Evolutionary conservation across 345 rosid genomes (phyloP).

Genomic region (Bruguiera sexangula): DNA sequence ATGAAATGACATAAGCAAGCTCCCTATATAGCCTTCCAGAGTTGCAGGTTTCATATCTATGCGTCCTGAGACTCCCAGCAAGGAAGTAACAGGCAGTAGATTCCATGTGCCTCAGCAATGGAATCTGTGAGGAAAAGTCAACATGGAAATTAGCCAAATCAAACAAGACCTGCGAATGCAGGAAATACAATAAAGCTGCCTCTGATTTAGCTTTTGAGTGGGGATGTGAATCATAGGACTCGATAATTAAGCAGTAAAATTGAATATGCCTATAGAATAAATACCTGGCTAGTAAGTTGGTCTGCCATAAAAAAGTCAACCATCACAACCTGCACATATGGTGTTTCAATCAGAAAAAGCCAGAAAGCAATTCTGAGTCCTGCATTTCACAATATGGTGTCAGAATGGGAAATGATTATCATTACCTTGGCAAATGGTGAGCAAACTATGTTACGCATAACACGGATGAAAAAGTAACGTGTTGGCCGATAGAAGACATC

Average conservation of each 20-base stretch:
- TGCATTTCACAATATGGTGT: background rate
- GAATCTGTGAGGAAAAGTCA: slow-evolving; percentile 45
- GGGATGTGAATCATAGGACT: background rate
- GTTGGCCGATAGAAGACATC: slow-evolving; percentile 78
- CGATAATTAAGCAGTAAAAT: background rate
- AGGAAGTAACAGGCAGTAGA: slow-evolving; percentile 81
- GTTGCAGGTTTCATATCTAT: slow-evolving; percentile 57
- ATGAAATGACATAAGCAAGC: slow-evolving; percentile 75
- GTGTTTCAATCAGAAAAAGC: background rate
- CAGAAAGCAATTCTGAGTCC: background rate
- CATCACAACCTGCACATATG: slow-evolving; percentile 61
- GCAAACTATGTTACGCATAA: slow-evolving; percentile 72
- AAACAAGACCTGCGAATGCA: background rate
- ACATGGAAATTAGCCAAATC: background rate
- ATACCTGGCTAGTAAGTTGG: slow-evolving; percentile 97
- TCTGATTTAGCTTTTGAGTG: background rate
- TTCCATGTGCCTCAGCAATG: slow-evolving; percentile 77
- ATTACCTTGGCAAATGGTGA: slow-evolving; percentile 87
- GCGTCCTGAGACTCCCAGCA: slow-evolving; percentile 68
- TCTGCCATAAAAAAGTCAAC: slow-evolving; percentile 98
- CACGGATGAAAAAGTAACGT: slow-evolving; percentile 72
- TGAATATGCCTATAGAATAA: background rate
- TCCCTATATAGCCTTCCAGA: slow-evolving; percentile 64
- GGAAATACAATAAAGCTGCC: background rate
- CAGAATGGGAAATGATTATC: background rate